These are phyloP conservation scores for Solanum stenotomum DNA, from an alignment of 257 asterid genomes.

Conservation along the genomic window DNA sequence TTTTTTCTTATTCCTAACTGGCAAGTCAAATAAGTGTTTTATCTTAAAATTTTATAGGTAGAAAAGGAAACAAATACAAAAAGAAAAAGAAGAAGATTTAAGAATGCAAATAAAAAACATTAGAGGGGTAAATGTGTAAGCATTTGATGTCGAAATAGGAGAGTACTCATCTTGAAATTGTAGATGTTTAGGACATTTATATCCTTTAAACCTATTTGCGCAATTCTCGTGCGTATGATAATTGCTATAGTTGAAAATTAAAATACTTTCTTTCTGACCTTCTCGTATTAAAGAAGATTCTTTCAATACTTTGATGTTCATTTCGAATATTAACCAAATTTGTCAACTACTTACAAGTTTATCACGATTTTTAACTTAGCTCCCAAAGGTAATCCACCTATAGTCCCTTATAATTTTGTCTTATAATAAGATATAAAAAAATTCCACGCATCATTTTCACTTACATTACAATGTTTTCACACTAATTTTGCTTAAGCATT, in stretches of 20 bases:
- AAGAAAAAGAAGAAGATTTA: background rate
- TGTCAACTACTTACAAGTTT: no score
- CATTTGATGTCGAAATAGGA: background rate
- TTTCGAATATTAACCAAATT: background rate
- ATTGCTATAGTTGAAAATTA: background rate
- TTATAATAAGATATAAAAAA: background rate
- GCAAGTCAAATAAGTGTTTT: background rate
- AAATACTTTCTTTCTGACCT: background rate
- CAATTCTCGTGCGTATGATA: background rate
- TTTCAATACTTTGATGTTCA: background rate
- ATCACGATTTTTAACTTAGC: background rate
- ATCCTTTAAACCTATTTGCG: background rate
- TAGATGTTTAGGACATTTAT: background rate
- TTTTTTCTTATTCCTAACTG: background rate
- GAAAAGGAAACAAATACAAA: background rate
- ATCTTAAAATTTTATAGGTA: background rate
- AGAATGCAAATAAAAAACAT: background rate
- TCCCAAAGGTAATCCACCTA: background rate
- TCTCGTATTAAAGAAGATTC: background rate
- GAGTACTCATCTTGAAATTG: background rate
- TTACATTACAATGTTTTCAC: no score
- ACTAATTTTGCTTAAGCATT: background rate
- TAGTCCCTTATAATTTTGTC: background rate
- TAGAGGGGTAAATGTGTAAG: background rate
- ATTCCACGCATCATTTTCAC: background rate